Conservation (phyloP, 2,329 filamentous ascomycete species). For the Peltaster fructicola region DNA sequence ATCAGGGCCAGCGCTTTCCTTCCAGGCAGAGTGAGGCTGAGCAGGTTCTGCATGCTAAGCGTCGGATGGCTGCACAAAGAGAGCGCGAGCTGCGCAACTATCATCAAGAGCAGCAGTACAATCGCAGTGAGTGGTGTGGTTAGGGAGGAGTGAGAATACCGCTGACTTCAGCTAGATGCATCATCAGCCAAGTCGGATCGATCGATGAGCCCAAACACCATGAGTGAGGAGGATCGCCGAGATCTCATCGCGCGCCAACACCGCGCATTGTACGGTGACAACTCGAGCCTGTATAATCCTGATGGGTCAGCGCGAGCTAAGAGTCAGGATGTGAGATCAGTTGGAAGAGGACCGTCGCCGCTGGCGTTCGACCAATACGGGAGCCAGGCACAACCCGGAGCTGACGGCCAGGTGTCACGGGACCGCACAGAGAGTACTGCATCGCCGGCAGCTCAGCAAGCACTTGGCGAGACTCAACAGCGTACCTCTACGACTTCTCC, state of each 20-base stretch:
- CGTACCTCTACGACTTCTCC: conserved; percentile 78
- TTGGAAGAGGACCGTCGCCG: conserved; percentile 60
- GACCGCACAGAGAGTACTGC: conserved; percentile 50
- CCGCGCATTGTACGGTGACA: conserved; percentile 75
- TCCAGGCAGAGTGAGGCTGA: conserved; percentile 80
- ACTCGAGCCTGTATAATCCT: conserved; percentile 48
- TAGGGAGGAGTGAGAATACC: not conserved
- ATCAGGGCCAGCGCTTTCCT: conserved; percentile 84
- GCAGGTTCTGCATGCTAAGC: conserved; percentile 98
- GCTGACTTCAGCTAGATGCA: conserved; percentile 23
- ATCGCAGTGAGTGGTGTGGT: conserved; percentile 73
- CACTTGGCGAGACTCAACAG: conserved; percentile 39
- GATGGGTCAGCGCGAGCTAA: conserved; percentile 52
- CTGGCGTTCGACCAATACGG: conserved; percentile 58
- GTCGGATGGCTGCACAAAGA: conserved; percentile 96
- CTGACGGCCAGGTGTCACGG: conserved; percentile 34
- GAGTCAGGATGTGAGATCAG: conserved; percentile 47
- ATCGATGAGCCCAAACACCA: conserved; percentile 63
- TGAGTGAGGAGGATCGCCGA: conserved; percentile 91
- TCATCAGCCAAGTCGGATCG: conserved; percentile 68
- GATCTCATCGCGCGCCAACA: conserved; percentile 93
- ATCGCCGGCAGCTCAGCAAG: conserved; percentile 42
- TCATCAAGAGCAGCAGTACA: conserved; percentile 99
- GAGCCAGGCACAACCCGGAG: conserved; percentile 32
- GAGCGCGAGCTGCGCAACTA: conserved; percentile 98